These are phyloP conservation scores for Wallemia hederae DNA, from an alignment of 1,284 basidiomycete genomes.

Conservation along the genomic window DNA sequence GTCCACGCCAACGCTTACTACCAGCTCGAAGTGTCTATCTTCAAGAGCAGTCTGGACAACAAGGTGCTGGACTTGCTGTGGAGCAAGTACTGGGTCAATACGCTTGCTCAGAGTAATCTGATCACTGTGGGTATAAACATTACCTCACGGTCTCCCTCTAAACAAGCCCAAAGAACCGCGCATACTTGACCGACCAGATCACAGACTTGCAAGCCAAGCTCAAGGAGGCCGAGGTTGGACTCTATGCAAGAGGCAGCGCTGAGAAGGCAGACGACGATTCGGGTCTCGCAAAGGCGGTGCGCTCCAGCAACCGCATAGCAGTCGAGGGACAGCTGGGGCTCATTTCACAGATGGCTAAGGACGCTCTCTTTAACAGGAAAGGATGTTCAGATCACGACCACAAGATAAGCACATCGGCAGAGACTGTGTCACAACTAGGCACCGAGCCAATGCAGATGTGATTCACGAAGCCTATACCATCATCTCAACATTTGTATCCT, in stretches of 20 bases:
- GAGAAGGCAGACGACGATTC: not conserved
- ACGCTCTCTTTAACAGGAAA: not conserved
- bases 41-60: conserved; percentile 64
- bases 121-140: conserved; percentile 35
- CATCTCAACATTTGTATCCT: not conserved
- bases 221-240: not conserved
- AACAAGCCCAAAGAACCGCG: not conserved
- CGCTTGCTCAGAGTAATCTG: conserved; percentile 62
- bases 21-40: conserved; percentile 71
- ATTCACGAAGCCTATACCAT: not conserved
- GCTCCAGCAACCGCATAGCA: not conserved
- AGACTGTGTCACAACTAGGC: not conserved
- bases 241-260: not conserved
- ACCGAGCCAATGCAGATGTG: not conserved
- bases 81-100: conserved; percentile 99
- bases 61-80: conserved; percentile 65
- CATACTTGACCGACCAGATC: conserved; percentile 1
- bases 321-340: not conserved
- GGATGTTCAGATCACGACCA: not conserved
- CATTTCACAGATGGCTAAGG: not conserved
- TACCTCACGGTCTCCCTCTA: not conserved
- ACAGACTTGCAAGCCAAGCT: not conserved
- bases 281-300: not conserved
- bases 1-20: conserved; percentile 96
- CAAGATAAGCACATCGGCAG: not conserved